Conservation (phyloP, 2,329 filamentous ascomycete genomes). For the Pyricularia pennisetigena region DNA sequence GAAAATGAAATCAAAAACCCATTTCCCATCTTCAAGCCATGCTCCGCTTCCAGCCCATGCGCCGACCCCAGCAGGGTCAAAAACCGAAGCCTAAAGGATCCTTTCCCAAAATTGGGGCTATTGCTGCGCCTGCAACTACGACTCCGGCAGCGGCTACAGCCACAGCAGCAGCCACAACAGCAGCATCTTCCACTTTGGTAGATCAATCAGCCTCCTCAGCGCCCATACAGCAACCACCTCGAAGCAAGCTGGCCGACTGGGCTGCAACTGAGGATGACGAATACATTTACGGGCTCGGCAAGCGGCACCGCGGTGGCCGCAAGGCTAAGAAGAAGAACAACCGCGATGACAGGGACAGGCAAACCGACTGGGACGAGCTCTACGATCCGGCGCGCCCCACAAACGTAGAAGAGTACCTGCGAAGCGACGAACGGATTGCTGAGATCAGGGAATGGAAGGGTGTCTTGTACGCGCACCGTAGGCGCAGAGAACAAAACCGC, state of each 20-base stretch:
- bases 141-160: conserved; percentile 16
- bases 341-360: conserved; percentile 38
- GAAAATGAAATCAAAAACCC: not conserved
- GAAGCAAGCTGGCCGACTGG: conserved; percentile 74
- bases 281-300: conserved; percentile 53
- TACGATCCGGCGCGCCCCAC: conserved; percentile 80
- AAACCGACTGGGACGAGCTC: conserved; percentile 81
- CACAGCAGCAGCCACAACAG: conserved; percentile 15
- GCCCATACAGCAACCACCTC: conserved; percentile 33
- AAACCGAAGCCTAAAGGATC: conserved; percentile 50
- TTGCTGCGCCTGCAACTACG: conserved; percentile 16
- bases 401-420: conserved; percentile 73
- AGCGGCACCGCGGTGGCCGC: conserved; percentile 68
- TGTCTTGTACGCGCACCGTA: conserved; percentile 63
- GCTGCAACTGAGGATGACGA: conserved; percentile 69
- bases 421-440: conserved; percentile 72
- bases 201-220: conserved; percentile 13
- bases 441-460: conserved; percentile 83
- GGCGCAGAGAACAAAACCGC: conserved; percentile 25
- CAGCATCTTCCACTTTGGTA: not conserved
- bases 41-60: conserved; percentile 79
- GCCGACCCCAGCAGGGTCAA: conserved; percentile 50
- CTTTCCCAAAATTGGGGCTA: conserved; percentile 35
- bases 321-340: conserved; percentile 47
- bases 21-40: conserved; percentile 31